Evolutionary conservation across 2,329 filamentous ascomycete species (phyloP).

Genomic region (Cryphonectria japonica): DNA sequence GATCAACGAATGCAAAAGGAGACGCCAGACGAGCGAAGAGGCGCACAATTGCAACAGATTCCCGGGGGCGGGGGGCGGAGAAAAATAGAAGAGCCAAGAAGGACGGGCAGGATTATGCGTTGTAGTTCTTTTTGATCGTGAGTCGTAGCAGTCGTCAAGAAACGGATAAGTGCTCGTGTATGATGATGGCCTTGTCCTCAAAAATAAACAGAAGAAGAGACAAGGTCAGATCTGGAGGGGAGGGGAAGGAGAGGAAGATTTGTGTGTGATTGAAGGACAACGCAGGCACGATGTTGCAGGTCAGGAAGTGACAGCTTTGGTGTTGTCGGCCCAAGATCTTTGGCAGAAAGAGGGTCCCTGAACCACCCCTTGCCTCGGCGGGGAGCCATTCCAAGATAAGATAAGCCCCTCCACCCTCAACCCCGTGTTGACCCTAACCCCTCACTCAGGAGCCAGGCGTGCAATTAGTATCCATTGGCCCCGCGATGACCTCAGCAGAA

Average conservation of each 20-base stretch:
- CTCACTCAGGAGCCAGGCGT: not conserved
- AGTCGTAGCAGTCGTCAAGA: constrained; percentile 26
- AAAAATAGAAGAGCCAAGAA: constrained; percentile 17
- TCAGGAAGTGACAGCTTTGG: constrained; percentile 20
- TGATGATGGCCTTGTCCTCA: constrained; percentile 1
- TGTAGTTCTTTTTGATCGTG: constrained; percentile 22
- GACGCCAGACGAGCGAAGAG: not conserved
- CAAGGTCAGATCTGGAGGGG: not conserved
- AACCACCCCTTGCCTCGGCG: constrained; percentile 8
- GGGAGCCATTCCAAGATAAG: constrained; percentile 18
- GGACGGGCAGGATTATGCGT: constrained; percentile 16
- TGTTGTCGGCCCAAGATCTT: constrained; percentile 8
- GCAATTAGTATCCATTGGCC: constrained; percentile 6
- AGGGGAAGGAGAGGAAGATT: not conserved
- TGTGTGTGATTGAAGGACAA: constrained; percentile 8
- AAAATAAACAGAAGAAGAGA: not conserved
- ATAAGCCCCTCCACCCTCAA: not conserved
- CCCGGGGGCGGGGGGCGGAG: constrained; percentile 1
- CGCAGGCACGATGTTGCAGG: not conserved
- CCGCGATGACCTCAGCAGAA: constrained; percentile 29
- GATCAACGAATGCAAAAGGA: not conserved
- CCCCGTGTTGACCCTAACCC: not conserved
- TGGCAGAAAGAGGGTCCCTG: constrained; percentile 25
- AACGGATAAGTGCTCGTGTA: not conserved
- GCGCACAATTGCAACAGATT: not conserved